Percentiles rank a stretch among this genome's conserved stretches.
Evolutionary conservation across 1,284 basidiomycete genomes (phyloP).

Genomic region (Cutaneotrichosporon mucoides): DNA sequence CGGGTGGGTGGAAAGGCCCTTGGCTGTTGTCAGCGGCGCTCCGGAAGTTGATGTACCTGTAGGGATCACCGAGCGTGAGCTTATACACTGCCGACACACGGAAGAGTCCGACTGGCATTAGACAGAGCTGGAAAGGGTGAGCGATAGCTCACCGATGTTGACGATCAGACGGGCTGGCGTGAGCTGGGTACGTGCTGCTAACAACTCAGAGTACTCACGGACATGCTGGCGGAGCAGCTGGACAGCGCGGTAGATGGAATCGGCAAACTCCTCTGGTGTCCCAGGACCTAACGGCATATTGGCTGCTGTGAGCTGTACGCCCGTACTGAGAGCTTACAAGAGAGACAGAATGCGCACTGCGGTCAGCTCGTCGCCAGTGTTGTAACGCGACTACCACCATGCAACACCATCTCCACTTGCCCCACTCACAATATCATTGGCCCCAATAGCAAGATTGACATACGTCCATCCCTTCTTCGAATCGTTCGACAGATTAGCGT

Average conservation of each 20-base stretch:
- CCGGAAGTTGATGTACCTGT: slow-evolving; percentile 38
- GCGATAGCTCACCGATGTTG: slow-evolving; percentile 29
- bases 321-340: slow-evolving; percentile 22
- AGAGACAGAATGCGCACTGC: slow-evolving; percentile 46
- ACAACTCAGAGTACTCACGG: slow-evolving; percentile 29
- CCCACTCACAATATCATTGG: slow-evolving; percentile 45
- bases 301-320: slow-evolving; percentile 19
- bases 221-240: slow-evolving; percentile 38
- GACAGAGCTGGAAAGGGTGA: not conserved
- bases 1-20: slow-evolving; percentile 26
- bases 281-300: slow-evolving; percentile 28
- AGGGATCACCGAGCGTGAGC: slow-evolving; percentile 39
- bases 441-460: slow-evolving; percentile 47
- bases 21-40: slow-evolving; percentile 12
- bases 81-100: slow-evolving; percentile 46
- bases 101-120: slow-evolving; percentile 40
- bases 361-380: too few relatives aligned
- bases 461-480: slow-evolving; percentile 41
- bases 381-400: too few relatives aligned
- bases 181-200: not conserved
- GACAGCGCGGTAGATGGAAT: slow-evolving; percentile 37
- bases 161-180: slow-evolving; percentile 36
- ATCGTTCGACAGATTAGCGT: slow-evolving; percentile 24
- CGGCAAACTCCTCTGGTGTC: slow-evolving; percentile 40
- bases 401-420: too few relatives aligned